Base-by-base conservation (phyloP, 257 asterid genomes). In the Solanum gandarillasii region DNA sequence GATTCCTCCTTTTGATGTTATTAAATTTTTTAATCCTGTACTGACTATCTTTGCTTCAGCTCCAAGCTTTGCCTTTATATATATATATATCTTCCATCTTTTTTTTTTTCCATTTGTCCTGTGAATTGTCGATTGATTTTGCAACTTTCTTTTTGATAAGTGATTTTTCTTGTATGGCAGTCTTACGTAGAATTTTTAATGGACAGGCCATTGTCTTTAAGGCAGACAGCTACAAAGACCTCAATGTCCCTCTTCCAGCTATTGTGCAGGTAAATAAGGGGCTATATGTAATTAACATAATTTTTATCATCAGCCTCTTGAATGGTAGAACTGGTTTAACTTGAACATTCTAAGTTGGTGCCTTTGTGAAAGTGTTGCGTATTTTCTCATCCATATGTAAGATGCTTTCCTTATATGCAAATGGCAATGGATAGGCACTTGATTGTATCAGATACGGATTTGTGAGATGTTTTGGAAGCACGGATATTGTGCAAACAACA, bases 231-330 rank as follows among this genome's bases (percentile, higher is more conserved):
- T 97, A 93, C 96, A 93, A 92, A 90, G 95, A 92, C 89, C 96
- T 96, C 88, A 90, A 87, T 89, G 98, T 97, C 86, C 99, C 99
- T 87, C 98, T 97, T 90, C 99, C 99, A 74, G 98, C 97, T 29
- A 93, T 97, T 75, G 91, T 95, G 88, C 99, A 97, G 99, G 98
- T 96, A 87, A 73, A 83, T 52, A 67, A 88, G 90, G 68, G 88
- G 82, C 83, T 84, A 68, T 75, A 62, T 43, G 75, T 70, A 21
- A 20, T 84, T 79, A n/a, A 21, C 27, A 86, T 78, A 4, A 39
- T 25, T 5, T 14, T 20, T 62, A 65, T 21, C 23, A 82, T 82
- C 86, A 29, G 83, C 83, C 36, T 43, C 83, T 86, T 41, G 71
- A 86, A 43, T 86, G 34, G 14, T 46, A 70, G 79, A 27, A 65